Evolutionary conservation across 495 filamentous ascomycete genomes (phyloP).

Genomic region (Neurospora tetraspora): DNA sequence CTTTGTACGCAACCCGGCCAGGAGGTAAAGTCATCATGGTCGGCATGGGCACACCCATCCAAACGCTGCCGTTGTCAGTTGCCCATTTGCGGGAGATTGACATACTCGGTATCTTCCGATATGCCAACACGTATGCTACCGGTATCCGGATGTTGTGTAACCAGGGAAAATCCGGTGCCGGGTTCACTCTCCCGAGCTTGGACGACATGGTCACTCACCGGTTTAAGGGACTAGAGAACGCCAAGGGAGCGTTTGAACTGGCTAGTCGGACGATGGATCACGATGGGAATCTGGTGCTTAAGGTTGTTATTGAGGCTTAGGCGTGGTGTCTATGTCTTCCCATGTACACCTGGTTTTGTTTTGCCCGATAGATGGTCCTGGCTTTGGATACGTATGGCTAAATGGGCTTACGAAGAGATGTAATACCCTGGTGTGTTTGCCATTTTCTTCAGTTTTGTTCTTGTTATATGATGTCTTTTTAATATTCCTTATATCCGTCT

Average conservation of each 20-base stretch:
- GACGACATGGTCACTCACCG: constrained; percentile 69
- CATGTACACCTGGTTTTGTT: background rate
- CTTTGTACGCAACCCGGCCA: constrained; percentile 69
- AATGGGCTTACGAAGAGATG: background rate
- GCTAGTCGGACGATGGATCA: constrained; percentile 75
- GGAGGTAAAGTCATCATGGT: constrained; percentile 81
- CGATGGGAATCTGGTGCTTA: constrained; percentile 66
- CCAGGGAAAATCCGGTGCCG: constrained; percentile 33
- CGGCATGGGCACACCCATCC: constrained; percentile 87
- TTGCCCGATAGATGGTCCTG: constrained; percentile 1
- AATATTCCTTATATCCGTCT: background rate
- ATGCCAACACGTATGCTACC: constrained; percentile 77
- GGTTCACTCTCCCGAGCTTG: constrained; percentile 51
- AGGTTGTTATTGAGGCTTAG: constrained; percentile 66
- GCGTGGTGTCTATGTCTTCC: background rate
- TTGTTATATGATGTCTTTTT: background rate
- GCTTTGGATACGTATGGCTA: background rate
- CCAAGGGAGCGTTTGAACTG: constrained; percentile 64
- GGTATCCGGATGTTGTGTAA: constrained; percentile 59
- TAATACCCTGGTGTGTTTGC: background rate
- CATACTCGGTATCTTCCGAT: constrained; percentile 85
- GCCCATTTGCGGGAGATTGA: constrained; percentile 85
- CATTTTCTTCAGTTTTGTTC: background rate
- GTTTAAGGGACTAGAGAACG: constrained; percentile 54
- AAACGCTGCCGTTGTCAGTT: constrained; percentile 74